Conservation (phyloP, 352 stramenopile species). For the Pythium grandisporangium region DNA sequence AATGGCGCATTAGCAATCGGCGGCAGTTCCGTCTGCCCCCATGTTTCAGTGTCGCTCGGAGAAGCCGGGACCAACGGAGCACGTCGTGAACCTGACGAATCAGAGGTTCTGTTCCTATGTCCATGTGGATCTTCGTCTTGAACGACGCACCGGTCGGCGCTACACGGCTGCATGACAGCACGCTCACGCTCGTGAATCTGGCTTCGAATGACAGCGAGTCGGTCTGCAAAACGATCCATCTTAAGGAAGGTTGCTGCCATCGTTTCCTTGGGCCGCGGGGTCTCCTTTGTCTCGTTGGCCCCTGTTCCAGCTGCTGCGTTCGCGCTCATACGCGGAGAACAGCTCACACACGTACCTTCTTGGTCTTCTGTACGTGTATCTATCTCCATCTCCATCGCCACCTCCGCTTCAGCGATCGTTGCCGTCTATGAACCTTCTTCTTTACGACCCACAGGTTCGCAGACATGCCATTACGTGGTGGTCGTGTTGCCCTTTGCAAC, state of each 20-base stretch:
- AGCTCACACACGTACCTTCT: too few relatives aligned
- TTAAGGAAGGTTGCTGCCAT: slow-evolving; percentile 18
- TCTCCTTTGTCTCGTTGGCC: too few relatives aligned
- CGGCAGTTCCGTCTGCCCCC: neutral
- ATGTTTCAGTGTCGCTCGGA: neutral
- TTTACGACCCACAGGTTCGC: too few relatives aligned
- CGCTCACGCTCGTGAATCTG: slow-evolving; percentile 18
- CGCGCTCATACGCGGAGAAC: too few relatives aligned
- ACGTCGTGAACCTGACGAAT: neutral
- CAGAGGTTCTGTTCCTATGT: neutral
- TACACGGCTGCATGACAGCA: neutral
- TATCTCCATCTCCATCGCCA: too few relatives aligned
- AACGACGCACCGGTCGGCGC: neutral
- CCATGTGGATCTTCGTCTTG: slow-evolving; percentile 2
- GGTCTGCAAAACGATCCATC: slow-evolving; percentile 33
- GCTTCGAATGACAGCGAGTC: slow-evolving; percentile 29
- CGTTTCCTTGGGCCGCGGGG: too few relatives aligned
- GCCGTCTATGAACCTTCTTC: too few relatives aligned
- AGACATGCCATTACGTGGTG: too few relatives aligned
- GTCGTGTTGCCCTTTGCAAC: too few relatives aligned
- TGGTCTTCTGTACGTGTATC: too few relatives aligned
- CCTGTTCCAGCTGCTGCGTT: too few relatives aligned
- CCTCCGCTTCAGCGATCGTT: too few relatives aligned
- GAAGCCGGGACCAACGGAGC: neutral
- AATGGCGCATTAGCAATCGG: neutral